phyloP scores from a whole-genome alignment of 2,329 filamentous ascomycete genomes.

The Ascochyta viciae-villosae region DNA sequence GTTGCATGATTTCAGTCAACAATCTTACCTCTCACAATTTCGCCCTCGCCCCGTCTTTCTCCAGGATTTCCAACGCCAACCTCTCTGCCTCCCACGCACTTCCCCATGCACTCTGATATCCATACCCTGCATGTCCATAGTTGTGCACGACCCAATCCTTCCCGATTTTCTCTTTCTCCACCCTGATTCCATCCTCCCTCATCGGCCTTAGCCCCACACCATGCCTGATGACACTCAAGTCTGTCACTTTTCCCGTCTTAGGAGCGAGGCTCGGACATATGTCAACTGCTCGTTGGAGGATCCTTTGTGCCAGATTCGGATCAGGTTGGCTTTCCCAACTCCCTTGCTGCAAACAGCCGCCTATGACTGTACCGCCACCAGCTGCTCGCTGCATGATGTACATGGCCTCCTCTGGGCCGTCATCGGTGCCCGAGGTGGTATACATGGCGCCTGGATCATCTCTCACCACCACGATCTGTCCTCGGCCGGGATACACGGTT shows the following conservation, averaged over 20 bases:
- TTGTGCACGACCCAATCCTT: constrained; percentile 78
- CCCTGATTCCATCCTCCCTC: constrained; percentile 73
- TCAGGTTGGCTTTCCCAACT: constrained; percentile 83
- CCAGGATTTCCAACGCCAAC: constrained; percentile 43
- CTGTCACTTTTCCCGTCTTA: constrained; percentile 70
- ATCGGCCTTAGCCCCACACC: constrained; percentile 82
- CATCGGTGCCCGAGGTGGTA: constrained; percentile 73
- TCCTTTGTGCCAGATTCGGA: constrained; percentile 77
- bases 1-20: neutral
- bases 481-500: constrained; percentile 76
- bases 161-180: constrained; percentile 73
- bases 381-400: constrained; percentile 85
- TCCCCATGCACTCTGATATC: constrained; percentile 64
- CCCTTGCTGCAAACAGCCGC: constrained; percentile 81
- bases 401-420: constrained; percentile 72
- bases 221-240: constrained; percentile 76
- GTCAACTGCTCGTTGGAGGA: constrained; percentile 79
- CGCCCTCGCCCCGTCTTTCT: constrained; percentile 17
- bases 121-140: constrained; percentile 81
- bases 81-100: constrained; percentile 51
- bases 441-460: constrained; percentile 78
- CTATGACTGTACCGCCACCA: constrained; percentile 79
- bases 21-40: constrained; percentile 12
- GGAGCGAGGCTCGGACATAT: constrained; percentile 68
- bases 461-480: constrained; percentile 83